phyloP scores from a whole-genome alignment of 2,329 filamentous ascomycete genomes.

The Cryphonectria japonica region DNA sequence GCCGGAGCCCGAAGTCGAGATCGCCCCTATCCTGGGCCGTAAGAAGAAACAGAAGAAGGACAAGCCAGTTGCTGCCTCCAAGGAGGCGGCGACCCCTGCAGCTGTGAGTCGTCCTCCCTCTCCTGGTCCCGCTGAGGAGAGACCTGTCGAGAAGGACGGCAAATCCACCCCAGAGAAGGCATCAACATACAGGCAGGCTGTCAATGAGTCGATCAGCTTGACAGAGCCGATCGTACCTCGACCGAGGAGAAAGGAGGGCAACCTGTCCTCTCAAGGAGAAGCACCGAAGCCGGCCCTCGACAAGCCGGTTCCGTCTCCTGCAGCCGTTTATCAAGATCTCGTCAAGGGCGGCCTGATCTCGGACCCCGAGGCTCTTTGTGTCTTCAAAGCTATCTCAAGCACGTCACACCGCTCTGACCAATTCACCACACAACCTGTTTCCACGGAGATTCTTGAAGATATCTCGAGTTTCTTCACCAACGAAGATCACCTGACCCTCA shows the following conservation, averaged over 20 bases:
- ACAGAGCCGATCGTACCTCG: constrained; percentile 23
- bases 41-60: constrained; percentile 89
- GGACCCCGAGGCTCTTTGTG: constrained; percentile 39
- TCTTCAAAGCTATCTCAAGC: constrained; percentile 45
- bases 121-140: constrained; percentile 17
- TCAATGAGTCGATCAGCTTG: constrained; percentile 30
- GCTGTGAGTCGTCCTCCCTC: constrained; percentile 25
- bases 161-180: constrained; percentile 23
- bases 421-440: constrained; percentile 31
- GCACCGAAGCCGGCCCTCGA: constrained; percentile 19
- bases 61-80: constrained; percentile 43
- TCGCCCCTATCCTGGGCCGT: constrained; percentile 74
- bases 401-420: constrained; percentile 41
- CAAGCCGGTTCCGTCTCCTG: constrained; percentile 20
- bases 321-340: constrained; percentile 30
- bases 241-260: constrained; percentile 25
- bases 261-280: constrained; percentile 16
- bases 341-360: constrained; percentile 25
- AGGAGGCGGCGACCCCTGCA: constrained; percentile 30
- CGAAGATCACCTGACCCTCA: constrained; percentile 59
- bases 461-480: constrained; percentile 54
- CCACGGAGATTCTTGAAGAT: constrained; percentile 40
- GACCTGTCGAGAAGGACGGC: constrained; percentile 23
- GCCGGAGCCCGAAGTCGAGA: constrained; percentile 57
- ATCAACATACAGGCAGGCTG: constrained; percentile 29